Evolutionary conservation across 2,329 filamentous ascomycete species (phyloP).

Genomic region (Monosporascus sp.): DNA sequence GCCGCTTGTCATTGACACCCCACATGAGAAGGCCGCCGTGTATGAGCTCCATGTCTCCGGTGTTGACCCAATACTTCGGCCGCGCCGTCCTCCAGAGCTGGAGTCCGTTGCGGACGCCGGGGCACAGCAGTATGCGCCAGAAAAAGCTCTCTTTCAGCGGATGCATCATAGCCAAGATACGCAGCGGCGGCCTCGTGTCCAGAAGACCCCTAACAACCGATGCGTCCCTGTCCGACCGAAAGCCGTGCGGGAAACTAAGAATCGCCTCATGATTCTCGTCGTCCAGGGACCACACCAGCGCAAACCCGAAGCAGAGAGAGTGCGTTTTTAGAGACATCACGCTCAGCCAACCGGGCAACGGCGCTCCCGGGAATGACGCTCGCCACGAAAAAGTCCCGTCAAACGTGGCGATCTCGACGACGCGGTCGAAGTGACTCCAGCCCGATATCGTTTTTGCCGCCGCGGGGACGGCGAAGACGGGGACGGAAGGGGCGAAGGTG

Average conservation of each 20-base stretch:
- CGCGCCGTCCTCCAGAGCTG: conserved; percentile 2
- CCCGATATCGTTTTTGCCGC: conserved; percentile 1
- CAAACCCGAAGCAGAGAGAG: conserved; percentile 1
- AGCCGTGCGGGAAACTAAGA: conserved; percentile 9
- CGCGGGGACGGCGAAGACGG: conserved; percentile 7
- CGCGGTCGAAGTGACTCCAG: conserved; percentile 9
- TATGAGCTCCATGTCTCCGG: not conserved
- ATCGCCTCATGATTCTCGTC: conserved; percentile 5
- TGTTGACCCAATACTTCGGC: conserved; percentile 8
- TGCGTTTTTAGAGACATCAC: not conserved
- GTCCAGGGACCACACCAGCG: conserved; percentile 6
- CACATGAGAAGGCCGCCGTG: conserved; percentile 3
- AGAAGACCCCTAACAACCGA: conserved; percentile 3
- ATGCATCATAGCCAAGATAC: conserved; percentile 8
- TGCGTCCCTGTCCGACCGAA: not conserved
- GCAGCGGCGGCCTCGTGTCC: not conserved
- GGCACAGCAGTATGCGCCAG: not conserved
- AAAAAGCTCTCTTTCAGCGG: conserved; percentile 8
- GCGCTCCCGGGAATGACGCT: conserved; percentile 3
- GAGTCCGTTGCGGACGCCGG: conserved; percentile 4
- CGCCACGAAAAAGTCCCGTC: conserved; percentile 3
- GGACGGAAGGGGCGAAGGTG: conserved; percentile 8
- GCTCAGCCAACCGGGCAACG: conserved; percentile 9
- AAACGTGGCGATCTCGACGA: not conserved
- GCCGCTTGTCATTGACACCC: not conserved